These are phyloP conservation scores for Chytriomyces hyalinus DNA, from an alignment of 192 early-diverging fungal genomes.

Conservation along the genomic window DNA sequence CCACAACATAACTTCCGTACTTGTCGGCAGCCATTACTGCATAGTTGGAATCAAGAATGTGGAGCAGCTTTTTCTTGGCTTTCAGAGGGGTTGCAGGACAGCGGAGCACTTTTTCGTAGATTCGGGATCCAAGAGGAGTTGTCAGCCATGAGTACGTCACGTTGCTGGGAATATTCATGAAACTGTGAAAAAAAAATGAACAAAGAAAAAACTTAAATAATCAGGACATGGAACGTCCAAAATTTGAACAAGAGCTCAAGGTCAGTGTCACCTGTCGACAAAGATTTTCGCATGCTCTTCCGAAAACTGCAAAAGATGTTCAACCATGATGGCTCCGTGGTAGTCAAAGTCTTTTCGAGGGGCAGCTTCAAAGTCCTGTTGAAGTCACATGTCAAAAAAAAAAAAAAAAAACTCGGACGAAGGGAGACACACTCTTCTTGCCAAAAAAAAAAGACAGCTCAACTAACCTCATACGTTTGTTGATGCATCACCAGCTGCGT, in stretches of 20 bases:
- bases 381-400: not conserved
- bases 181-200: conserved; percentile 41
- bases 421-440: not conserved
- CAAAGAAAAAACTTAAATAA: not conserved
- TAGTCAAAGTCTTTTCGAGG: conserved; percentile 36
- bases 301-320: conserved; percentile 66
- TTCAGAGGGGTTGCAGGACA: conserved; percentile 61
- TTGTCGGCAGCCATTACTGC: conserved; percentile 69
- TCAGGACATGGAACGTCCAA: not conserved
- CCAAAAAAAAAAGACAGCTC: not conserved
- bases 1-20: conserved; percentile 80
- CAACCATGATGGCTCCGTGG: conserved; percentile 73
- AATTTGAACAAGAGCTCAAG: not conserved
- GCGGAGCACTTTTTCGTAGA: conserved; percentile 71
- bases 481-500: conserved; percentile 66
- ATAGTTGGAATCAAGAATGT: conserved; percentile 62
- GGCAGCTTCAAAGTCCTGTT: conserved; percentile 43
- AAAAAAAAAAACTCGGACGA: not conserved
- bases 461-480: conserved; percentile 58
- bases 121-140: conserved; percentile 74
- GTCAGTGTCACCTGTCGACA: conserved; percentile 43
- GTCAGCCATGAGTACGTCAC: conserved; percentile 61
- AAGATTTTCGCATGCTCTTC: conserved; percentile 64
- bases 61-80: conserved; percentile 71
- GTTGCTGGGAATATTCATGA: conserved; percentile 60